Percentiles rank a stretch among this genome's conserved stretches.
phyloP scores from a whole-genome alignment of 371 early-diverging fungal species.

The Apophysomyces elegans region DNA sequence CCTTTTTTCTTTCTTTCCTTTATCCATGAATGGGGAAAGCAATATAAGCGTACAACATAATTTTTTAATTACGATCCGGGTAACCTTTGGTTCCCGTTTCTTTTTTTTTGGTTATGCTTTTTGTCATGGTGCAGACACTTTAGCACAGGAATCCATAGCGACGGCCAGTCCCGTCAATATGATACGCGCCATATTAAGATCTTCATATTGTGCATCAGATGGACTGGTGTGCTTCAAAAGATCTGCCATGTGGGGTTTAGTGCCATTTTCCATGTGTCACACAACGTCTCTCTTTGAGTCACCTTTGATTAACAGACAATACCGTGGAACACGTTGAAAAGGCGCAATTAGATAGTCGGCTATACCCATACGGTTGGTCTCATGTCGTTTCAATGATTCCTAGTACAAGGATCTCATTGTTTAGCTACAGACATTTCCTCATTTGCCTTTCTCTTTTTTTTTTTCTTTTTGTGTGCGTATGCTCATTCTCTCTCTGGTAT shows the following conservation, averaged over 20 bases:
- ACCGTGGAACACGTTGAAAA: slow-evolving; percentile 23
- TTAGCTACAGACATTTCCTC: too few species aligned
- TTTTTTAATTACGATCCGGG: not conserved
- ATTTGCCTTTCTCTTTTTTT: not conserved
- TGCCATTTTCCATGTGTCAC: not conserved
- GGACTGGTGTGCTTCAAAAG: slow-evolving; percentile 31
- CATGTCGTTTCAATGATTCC: slow-evolving; percentile 15
- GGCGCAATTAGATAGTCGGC: slow-evolving; percentile 26
- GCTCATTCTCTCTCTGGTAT: not conserved
- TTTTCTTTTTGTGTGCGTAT: not conserved
- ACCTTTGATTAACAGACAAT: slow-evolving; percentile 25
- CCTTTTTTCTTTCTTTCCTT: too few species aligned
- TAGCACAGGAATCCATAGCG: slow-evolving; percentile 37
- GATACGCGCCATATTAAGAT: slow-evolving; percentile 33
- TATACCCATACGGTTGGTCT: slow-evolving; percentile 21
- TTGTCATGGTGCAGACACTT: slow-evolving; percentile 1
- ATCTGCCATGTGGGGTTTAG: slow-evolving; percentile 16
- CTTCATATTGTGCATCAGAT: slow-evolving; percentile 23
- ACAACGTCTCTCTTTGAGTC: not conserved
- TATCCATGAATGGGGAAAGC: too few species aligned
- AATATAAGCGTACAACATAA: too few species aligned
- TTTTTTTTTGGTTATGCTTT: slow-evolving; percentile 5
- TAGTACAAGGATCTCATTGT: not conserved
- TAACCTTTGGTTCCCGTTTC: not conserved
- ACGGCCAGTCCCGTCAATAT: slow-evolving; percentile 37